Evolutionary conservation across 202 grass and related monocot genomes (phyloP).

Genomic region (Alloteropsis angusta): DNA sequence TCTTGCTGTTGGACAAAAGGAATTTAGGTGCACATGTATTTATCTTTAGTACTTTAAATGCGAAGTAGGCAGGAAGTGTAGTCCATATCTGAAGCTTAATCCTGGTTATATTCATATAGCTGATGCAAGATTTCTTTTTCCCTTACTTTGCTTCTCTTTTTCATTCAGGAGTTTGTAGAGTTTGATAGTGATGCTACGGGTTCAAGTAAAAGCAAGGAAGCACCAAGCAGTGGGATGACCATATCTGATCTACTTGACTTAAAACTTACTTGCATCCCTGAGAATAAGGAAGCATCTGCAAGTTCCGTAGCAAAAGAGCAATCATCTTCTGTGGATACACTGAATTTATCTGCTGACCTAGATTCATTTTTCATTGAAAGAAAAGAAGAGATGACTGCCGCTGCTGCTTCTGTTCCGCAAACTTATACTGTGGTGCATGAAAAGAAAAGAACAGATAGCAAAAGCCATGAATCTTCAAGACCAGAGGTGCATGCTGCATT

Average conservation of each 20-base stretch:
- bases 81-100: conserved; percentile 9
- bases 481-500: conserved; percentile 26
- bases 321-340: conserved; percentile 16
- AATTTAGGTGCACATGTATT: not conserved
- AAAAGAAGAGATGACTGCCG: conserved; percentile 33
- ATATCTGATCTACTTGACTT: conserved; percentile 83
- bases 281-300: conserved; percentile 31
- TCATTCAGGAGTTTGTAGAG: conserved; percentile 62
- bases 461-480: conserved; percentile 25
- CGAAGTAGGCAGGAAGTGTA: not conserved
- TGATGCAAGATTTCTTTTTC: not conserved
- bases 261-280: conserved; percentile 46
- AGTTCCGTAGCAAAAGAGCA: conserved; percentile 29
- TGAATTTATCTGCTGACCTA: conserved; percentile 49
- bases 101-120: not conserved
- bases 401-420: conserved; percentile 9
- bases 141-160: not conserved
- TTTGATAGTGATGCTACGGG: conserved; percentile 45
- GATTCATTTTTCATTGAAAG: conserved; percentile 55
- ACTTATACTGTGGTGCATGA: conserved; percentile 21
- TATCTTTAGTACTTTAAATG: not conserved
- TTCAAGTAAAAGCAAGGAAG: conserved; percentile 54
- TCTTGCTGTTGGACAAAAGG: not conserved
- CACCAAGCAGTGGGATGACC: conserved; percentile 39
- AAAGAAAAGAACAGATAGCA: conserved; percentile 20